Percentiles rank a stretch among this genome's conserved stretches.
Evolutionary conservation across 2,329 filamentous ascomycete genomes (phyloP).

Genomic region (Botryotinia narcissicola): DNA sequence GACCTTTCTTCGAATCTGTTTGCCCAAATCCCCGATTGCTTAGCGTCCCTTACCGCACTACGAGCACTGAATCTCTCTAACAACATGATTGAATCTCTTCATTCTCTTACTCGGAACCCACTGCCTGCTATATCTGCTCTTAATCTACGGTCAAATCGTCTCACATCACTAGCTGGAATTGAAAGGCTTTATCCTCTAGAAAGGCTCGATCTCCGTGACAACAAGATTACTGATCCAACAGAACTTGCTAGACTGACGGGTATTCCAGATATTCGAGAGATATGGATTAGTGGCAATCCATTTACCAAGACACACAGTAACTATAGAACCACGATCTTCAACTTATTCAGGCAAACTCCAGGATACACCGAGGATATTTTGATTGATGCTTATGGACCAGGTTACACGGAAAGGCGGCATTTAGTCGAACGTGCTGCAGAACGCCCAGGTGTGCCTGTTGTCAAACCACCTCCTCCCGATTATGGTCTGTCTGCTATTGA

Average conservation of each 20-base stretch:
- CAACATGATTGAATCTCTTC: constrained; percentile 95
- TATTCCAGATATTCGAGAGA: constrained; percentile 86
- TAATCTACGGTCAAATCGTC: constrained; percentile 84
- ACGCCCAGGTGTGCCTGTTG: constrained; percentile 71
- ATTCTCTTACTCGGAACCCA: constrained; percentile 80
- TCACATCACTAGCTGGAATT: constrained; percentile 83
- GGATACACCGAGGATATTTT: constrained; percentile 88
- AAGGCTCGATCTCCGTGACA: constrained; percentile 86
- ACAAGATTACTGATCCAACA: constrained; percentile 83
- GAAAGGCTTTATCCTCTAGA: constrained; percentile 87
- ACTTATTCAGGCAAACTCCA: constrained; percentile 85
- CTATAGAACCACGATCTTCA: constrained; percentile 91
- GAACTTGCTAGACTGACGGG: constrained; percentile 87
- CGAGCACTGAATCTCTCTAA: constrained; percentile 90
- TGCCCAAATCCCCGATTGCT: constrained; percentile 86
- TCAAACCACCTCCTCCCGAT: constrained; percentile 66
- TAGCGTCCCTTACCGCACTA: constrained; percentile 82
- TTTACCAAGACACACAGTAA: constrained; percentile 84
- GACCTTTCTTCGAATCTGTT: constrained; percentile 93
- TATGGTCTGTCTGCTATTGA: constrained; percentile 56
- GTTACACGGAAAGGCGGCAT: constrained; percentile 80
- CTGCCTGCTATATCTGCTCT: constrained; percentile 90
- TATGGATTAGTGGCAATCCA: constrained; percentile 90
- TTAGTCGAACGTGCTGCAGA: constrained; percentile 79
- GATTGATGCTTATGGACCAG: constrained; percentile 80